A percentile compares a stretch with the other conserved stretches of the same genome.
phyloP scores from a whole-genome alignment of 1,284 basidiomycete species.

The Rhodotorula sp. region DNA sequence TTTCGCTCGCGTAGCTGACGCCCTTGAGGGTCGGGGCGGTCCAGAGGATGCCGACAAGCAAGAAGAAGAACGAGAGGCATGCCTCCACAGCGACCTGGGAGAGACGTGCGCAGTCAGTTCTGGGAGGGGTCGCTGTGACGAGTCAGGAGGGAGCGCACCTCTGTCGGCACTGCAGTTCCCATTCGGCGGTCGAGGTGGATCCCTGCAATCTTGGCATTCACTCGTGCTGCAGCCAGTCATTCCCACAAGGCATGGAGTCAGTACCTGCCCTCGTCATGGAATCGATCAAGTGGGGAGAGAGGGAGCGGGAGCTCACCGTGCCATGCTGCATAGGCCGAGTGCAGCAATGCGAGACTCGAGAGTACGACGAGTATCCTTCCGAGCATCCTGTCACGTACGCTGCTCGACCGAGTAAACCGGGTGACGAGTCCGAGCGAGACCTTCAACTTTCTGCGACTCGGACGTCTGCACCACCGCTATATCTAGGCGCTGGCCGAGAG shows the following conservation, averaged over 20 bases:
- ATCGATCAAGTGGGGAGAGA: neutral
- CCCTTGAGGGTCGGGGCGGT: conserved; percentile 69
- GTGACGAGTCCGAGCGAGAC: neutral
- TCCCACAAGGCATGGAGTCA: no score
- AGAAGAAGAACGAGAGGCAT: conserved; percentile 62
- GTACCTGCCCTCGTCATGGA: no score
- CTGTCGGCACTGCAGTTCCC: neutral
- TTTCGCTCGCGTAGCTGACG: conserved; percentile 84
- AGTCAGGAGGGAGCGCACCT: neutral
- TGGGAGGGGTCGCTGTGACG: neutral
- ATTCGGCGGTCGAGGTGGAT: neutral
- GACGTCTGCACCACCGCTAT: neutral
- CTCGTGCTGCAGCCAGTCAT: neutral
- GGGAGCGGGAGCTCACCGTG: conserved; percentile 1
- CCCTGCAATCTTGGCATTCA: neutral
- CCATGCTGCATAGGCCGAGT: conserved; percentile 30
- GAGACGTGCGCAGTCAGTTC: no score
- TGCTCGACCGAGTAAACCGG: neutral
- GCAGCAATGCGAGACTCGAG: conserved; percentile 8
- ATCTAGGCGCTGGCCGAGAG: neutral
- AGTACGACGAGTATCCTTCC: conserved; percentile 3
- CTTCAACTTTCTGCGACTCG: no score
- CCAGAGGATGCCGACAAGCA: conserved; percentile 67
- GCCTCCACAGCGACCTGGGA: conserved; percentile 69
- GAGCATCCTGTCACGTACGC: conserved; percentile 2